Evolutionary conservation across 371 early-diverging fungal genomes (phyloP), one percentile per base, ranked within the genome.

Genomic region (Rhizopus arrhizus): DNA sequence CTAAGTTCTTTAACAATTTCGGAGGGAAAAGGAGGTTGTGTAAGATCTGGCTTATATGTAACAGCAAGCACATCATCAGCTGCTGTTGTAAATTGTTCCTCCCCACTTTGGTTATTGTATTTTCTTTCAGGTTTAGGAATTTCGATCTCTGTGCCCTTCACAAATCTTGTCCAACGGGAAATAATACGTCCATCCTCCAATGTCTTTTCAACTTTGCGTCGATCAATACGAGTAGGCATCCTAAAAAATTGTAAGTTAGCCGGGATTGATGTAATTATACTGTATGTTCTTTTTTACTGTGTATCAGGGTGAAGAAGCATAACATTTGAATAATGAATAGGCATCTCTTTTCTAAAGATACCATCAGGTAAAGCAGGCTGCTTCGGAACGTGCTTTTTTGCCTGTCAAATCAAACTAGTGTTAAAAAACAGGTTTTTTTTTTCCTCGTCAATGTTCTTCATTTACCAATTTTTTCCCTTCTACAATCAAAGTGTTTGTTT

Each of bases 291-390:
- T 43, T n/a, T 68, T 50, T 80, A 80, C 78, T 77, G 76, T 53
- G 81, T 80, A 58, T 77, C 74, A 40, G 81, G 81, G 47, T 80
- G 75, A 42, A 77, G 64, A 13, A 80, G 60, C 81, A 80, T 80
- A 45, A 80, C 68, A 54, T 80, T 80, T 29, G 81, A 80, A 28
- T 74, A 62, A 50, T 80, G 81, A 62, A 77, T 77, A 40, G 81
- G 76, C 49, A 66, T 63, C 57, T 77, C 78, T 47, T 65, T 72
- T 68, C 78, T 66, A 60, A 77, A 64, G 35, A 75, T 68, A 62
- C 78, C 78, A 11, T 77, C 76, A 49, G 81, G 78, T 16, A 76
- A 73, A 56, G 63, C 73, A 41, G 75, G 74, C 57, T 75, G 76
- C 52, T 65, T 67, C 28, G 75, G 74, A 10, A 80, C 74, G 64